phyloP scores from a whole-genome alignment of 2,329 filamentous ascomycete genomes.

The Paecilomyces variotii region DNA sequence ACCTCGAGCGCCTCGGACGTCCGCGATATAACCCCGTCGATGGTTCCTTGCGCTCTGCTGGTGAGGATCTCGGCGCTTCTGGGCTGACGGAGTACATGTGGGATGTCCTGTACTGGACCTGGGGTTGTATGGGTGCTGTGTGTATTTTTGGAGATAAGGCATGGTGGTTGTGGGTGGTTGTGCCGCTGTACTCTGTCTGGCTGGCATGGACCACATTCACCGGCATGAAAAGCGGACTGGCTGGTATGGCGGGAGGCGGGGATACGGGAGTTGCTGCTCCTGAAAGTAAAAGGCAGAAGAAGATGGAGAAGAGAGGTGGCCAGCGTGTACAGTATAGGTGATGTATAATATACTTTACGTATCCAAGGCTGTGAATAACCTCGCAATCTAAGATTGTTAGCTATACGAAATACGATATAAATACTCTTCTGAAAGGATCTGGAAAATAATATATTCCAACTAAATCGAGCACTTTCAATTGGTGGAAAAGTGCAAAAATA shows the following conservation, averaged over 20 bases:
- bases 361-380: constrained; percentile 1
- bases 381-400: neutral
- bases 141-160: constrained; percentile 73
- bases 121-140: constrained; percentile 65
- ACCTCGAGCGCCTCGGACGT: constrained; percentile 76
- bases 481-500: neutral
- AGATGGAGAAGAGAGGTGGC: constrained; percentile 45
- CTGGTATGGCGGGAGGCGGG: constrained; percentile 32
- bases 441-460: neutral
- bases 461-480: neutral
- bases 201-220: constrained; percentile 39
- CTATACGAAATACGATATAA: neutral
- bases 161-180: constrained; percentile 55
- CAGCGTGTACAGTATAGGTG: constrained; percentile 37
- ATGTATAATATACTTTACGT: constrained; percentile 3
- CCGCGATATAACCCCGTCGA: constrained; percentile 61
- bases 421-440: neutral
- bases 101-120: constrained; percentile 92
- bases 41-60: constrained; percentile 62
- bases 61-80: constrained; percentile 79
- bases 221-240: constrained; percentile 38
- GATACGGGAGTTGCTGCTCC: constrained; percentile 14
- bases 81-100: constrained; percentile 98
- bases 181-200: constrained; percentile 43
- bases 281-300: constrained; percentile 46